Base-by-base conservation (phyloP, 768 basidiomycete genomes). In the Imleria badia region DNA sequence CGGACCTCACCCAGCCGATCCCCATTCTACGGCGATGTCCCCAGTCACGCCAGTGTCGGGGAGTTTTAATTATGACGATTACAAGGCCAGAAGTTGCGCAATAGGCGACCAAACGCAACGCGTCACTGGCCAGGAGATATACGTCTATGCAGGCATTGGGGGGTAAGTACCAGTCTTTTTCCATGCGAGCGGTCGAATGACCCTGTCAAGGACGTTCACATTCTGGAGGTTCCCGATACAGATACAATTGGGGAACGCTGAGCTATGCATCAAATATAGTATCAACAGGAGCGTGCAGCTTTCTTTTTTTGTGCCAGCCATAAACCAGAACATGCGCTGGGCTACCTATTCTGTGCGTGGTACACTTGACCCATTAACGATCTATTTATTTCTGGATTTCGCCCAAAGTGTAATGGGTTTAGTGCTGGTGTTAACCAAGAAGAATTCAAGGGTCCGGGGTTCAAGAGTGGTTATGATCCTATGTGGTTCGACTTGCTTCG, bases 141-240 rank as follows among this genome's bases (percentile, higher is more conserved):
- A 81, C 68, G 84, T 88, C 7, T 84, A 87, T 66, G 76, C 75
- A 14, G 81, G 85, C 22, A 67, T 69, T 50, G 76, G 78, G 45
- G 81, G 84, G 83, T 81, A 57, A 48, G 80, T 68, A 13, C n/a
- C 20, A 12, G 13, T 17, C 19, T 15, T 6, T 23, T 34, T 34
- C 39, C 23, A 10, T 30, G 38, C 15, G 22, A n/a, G 5, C 11
- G 6, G 23, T 44, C 30, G 17, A 45, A 45, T 54, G 35, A 62
- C 31, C 2, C 8, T 38, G 23, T 45, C 30, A 55, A 95, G 94
- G 6, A 87, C 88, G 0, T 94, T 83, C 66, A 92, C 92, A 1
- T 99, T 99, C 75, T 98, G 94, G 90, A 81, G 96, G 49, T 98
- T 98, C 74, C 77, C 86, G 64, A 83, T 98, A 45, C 83, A 86